Percentiles rank a stretch among this genome's conserved stretches.
These are phyloP conservation scores for Penicillium egyptiacum DNA, from an alignment of 495 filamentous ascomycete species.

Conservation along the genomic window DNA sequence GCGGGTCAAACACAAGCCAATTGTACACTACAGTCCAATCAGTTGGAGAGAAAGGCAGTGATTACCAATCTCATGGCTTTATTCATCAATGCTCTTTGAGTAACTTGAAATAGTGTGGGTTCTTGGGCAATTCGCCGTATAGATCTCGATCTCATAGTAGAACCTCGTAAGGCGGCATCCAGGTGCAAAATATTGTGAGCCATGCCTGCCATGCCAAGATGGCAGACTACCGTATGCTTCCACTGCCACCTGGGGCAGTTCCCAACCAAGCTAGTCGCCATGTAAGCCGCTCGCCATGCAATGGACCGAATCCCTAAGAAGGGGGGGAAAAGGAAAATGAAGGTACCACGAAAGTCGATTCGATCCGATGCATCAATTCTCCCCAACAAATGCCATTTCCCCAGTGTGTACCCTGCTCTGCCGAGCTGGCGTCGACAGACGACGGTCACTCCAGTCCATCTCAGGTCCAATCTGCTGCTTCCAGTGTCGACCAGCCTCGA, in stretches of 20 bases:
- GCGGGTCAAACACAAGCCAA: slow-evolving; percentile 6
- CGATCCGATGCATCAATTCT: not conserved
- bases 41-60: not conserved
- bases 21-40: slow-evolving; percentile 9
- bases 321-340: not conserved
- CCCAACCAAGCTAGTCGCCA: not conserved
- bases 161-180: not conserved
- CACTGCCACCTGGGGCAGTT: not conserved
- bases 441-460: slow-evolving; percentile 37
- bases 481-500: slow-evolving; percentile 40
- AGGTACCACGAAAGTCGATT: slow-evolving; percentile 1
- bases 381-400: slow-evolving; percentile 13
- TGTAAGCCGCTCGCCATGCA: not conserved
- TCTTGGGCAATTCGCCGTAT: not conserved
- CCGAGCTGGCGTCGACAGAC: slow-evolving; percentile 33
- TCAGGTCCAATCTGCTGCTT: slow-evolving; percentile 51
- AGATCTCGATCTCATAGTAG: not conserved
- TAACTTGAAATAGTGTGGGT: not conserved
- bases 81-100: not conserved
- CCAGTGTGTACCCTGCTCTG: slow-evolving; percentile 18
- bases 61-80: not conserved
- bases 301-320: not conserved
- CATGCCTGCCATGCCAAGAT: not conserved
- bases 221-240: not conserved
- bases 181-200: not conserved